Percentiles rank a stretch among this genome's conserved stretches.
Conservation (phyloP, 2,329 filamentous ascomycete species). For the Cercospora zeina region DNA sequence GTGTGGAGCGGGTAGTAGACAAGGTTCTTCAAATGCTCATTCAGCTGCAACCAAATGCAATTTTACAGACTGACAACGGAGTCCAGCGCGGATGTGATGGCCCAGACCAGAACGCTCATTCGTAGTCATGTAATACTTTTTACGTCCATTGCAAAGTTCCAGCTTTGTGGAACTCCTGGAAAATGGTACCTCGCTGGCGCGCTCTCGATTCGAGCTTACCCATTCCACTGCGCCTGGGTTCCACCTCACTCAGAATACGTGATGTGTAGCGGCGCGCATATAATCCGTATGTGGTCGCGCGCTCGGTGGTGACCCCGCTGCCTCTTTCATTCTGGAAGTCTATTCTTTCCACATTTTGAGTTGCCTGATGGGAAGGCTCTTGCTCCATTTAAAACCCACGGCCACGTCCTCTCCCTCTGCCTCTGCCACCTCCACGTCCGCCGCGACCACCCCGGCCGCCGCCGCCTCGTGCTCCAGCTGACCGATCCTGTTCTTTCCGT, state of each 20-base stretch:
- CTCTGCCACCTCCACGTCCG: slow-evolving; percentile 44
- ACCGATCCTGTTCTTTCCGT: slow-evolving; percentile 71
- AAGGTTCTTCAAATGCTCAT: background rate
- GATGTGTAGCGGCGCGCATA: background rate
- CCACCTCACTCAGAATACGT: background rate
- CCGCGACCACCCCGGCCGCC: slow-evolving; percentile 54
- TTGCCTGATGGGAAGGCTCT: background rate
- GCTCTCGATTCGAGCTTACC: background rate
- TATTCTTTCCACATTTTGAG: background rate
- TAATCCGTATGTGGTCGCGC: background rate
- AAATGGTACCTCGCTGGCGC: background rate
- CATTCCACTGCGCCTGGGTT: slow-evolving; percentile 7
- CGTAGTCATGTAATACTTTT: background rate
- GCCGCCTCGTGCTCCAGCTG: slow-evolving; percentile 43
- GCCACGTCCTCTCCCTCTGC: slow-evolving; percentile 37
- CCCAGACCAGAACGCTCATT: background rate
- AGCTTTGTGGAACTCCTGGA: slow-evolving; percentile 4
- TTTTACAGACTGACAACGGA: background rate
- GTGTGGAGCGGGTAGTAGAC: background rate
- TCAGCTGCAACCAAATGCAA: background rate
- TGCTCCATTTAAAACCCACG: slow-evolving; percentile 25
- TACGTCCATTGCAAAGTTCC: background rate
- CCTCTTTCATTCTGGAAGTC: background rate
- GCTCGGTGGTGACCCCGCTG: background rate
- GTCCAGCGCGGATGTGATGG: background rate